These are phyloP conservation scores for Isatis lusitanica DNA, from an alignment of 441 rosid genomes.

Conservation along the genomic window DNA sequence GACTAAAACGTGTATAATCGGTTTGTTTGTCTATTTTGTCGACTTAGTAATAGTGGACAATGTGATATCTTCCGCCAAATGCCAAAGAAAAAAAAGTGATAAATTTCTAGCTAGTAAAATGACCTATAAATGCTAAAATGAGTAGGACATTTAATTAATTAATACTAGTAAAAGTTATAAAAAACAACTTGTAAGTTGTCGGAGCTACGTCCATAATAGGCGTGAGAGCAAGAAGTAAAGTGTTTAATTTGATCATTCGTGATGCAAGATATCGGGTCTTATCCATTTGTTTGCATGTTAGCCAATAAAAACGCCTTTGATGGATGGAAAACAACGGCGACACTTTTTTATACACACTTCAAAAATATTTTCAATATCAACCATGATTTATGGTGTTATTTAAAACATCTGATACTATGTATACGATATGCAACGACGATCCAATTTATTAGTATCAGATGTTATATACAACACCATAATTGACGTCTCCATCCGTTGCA, in stretches of 20 bases:
- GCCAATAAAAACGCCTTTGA: neutral
- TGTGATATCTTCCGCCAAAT: neutral
- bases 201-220: neutral
- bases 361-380: neutral
- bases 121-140: neutral
- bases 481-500: too few relatives aligned
- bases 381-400: neutral
- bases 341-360: neutral
- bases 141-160: neutral
- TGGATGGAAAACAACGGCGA: neutral
- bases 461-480: too few relatives aligned
- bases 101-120: neutral
- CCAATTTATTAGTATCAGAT: neutral
- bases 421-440: neutral
- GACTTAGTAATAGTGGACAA: neutral
- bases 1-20: too few relatives aligned
- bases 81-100: neutral
- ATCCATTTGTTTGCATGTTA: slow-evolving; percentile 15
- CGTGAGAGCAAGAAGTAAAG: neutral
- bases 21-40: neutral
- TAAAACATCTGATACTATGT: neutral
- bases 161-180: neutral
- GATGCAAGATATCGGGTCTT: neutral
- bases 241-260: neutral
- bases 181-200: neutral